phyloP scores from a whole-genome alignment of 2,329 filamentous ascomycete genomes.

The Hypoxylon sp. region DNA sequence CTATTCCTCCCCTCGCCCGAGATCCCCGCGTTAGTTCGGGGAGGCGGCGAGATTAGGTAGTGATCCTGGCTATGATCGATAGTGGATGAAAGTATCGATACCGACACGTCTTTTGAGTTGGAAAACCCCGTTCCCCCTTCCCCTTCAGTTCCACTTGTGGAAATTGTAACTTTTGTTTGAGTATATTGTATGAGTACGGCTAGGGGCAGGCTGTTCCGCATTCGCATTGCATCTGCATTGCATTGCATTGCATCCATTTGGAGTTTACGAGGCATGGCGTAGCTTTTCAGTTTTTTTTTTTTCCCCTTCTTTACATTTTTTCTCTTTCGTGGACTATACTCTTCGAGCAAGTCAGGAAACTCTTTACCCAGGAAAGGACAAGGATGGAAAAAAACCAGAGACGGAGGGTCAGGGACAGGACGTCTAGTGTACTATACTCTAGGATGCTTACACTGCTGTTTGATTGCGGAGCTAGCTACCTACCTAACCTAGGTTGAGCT shows the following conservation, averaged over 20 bases:
- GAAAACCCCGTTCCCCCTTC: not conserved
- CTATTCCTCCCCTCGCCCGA: not conserved
- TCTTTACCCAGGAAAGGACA: not conserved
- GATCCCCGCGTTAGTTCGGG: not conserved
- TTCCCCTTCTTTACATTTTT: not conserved
- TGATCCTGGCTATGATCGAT: not conserved
- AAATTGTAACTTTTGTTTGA: not conserved
- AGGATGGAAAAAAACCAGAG: not conserved
- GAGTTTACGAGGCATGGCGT: constrained; percentile 18
- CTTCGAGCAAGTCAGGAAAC: not conserved
- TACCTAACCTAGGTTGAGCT: not conserved
- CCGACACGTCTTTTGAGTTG: not conserved
- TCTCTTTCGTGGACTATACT: not conserved
- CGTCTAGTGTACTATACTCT: not conserved
- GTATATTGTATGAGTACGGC: constrained; percentile 7
- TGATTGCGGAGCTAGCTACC: not conserved
- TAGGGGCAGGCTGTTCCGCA: not conserved
- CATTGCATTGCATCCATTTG: constrained; percentile 19
- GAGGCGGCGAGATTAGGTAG: not conserved
- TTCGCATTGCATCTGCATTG: constrained; percentile 8
- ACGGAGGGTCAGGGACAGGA: not conserved
- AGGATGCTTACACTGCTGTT: not conserved
- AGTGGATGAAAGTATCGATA: not conserved
- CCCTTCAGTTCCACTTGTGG: not conserved
- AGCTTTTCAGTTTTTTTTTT: not conserved